Conservation (phyloP, 805 yeast species). For the Torulaspora microellipsoides region DNA sequence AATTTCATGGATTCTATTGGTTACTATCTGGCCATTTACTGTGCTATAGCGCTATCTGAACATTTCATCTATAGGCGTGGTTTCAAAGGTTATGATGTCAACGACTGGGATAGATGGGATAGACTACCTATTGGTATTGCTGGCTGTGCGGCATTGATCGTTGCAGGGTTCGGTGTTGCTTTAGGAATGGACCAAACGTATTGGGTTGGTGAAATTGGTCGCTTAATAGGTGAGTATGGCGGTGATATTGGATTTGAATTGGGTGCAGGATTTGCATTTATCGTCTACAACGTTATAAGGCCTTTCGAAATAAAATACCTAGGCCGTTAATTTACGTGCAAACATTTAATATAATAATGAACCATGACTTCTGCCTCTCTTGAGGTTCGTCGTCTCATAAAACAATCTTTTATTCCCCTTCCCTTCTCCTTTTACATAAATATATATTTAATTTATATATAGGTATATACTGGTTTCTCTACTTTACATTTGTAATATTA, state of each 20-base stretch:
- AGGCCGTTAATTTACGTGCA: conserved; percentile 36
- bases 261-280: conserved; percentile 60
- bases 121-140: conserved; percentile 72
- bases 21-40: conserved; percentile 85
- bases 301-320: conserved; percentile 65
- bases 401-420: too few relatives aligned
- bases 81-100: conserved; percentile 55
- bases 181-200: conserved; percentile 84
- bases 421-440: too few relatives aligned
- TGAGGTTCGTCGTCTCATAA: too few relatives aligned
- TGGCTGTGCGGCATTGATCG: conserved; percentile 70
- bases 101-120: conserved; percentile 51
- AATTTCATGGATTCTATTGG: conserved; percentile 88
- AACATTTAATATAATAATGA: too few relatives aligned
- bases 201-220: conserved; percentile 69
- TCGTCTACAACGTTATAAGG: conserved; percentile 57
- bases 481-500: too few relatives aligned
- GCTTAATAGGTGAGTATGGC: conserved; percentile 46
- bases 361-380: too few relatives aligned
- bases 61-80: conserved; percentile 77
- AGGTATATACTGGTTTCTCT: too few relatives aligned
- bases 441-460: too few relatives aligned
- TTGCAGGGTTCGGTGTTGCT: conserved; percentile 81
- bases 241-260: conserved; percentile 81
- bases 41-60: conserved; percentile 66